phyloP scores from a whole-genome alignment of 1,284 basidiomycete species.

The Termitomyces sp. region DNA sequence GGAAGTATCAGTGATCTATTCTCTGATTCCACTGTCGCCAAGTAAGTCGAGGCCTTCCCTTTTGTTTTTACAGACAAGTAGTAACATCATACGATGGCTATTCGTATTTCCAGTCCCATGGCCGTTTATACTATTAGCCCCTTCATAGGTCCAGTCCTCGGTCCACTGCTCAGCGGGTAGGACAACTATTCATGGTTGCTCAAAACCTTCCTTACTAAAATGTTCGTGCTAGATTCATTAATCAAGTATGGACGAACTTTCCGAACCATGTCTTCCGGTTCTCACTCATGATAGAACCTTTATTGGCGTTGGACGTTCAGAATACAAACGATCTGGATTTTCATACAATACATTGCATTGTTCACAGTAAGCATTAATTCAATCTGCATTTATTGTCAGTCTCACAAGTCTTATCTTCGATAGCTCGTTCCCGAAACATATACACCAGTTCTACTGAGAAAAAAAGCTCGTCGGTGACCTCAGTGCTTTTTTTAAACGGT shows the following conservation, averaged over 20 bases:
- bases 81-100: neutral
- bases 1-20: conserved; percentile 79
- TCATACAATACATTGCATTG: conserved; percentile 40
- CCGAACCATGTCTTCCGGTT: neutral
- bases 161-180: conserved; percentile 58
- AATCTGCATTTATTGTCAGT: neutral
- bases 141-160: conserved; percentile 72
- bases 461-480: conserved; percentile 47
- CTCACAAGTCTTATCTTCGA: conserved; percentile 23
- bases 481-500: conserved; percentile 23
- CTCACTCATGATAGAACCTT: conserved; percentile 37
- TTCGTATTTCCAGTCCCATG: conserved; percentile 55
- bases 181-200: conserved; percentile 14
- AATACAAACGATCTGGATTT: conserved; percentile 60
- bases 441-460: conserved; percentile 55
- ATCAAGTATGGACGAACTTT: conserved; percentile 26
- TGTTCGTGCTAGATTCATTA: conserved; percentile 28
- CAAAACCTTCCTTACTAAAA: neutral
- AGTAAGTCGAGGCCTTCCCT: conserved; percentile 36
- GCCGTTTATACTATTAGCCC: conserved; percentile 66
- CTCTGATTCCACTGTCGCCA: conserved; percentile 54
- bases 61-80: no score
- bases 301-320: conserved; percentile 81
- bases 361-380: conserved; percentile 36
- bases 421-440: conserved; percentile 76